These are phyloP conservation scores for Candida tammaniensis DNA, from an alignment of 805 yeast species.

Conservation along the genomic window DNA sequence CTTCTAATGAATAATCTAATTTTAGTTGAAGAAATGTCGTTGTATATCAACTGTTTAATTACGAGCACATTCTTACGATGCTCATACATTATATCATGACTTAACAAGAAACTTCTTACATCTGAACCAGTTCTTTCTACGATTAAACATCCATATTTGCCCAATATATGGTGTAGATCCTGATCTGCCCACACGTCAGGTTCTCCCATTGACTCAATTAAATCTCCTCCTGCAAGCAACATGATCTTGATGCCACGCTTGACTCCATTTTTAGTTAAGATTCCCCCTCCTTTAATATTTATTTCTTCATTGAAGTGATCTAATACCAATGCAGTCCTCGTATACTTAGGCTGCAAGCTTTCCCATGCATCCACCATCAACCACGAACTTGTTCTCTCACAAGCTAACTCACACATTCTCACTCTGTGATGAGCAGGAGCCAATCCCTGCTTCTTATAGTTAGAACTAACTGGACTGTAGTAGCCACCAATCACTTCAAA, in stretches of 20 bases:
- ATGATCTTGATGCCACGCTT: conserved; percentile 86
- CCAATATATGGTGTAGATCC: conserved; percentile 91
- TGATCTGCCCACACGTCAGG: conserved; percentile 99
- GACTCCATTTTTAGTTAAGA: conserved; percentile 51
- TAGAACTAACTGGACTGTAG: conserved; percentile 91
- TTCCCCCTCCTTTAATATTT: conserved; percentile 86
- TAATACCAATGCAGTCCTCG: conserved; percentile 90
- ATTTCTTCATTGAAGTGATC: conserved; percentile 97
- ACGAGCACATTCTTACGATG: conserved; percentile 91
- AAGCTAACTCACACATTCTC: conserved; percentile 96
- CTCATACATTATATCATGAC: conserved; percentile 97
- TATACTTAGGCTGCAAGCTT: conserved; percentile 83
- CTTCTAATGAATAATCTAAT: conserved; percentile 89
- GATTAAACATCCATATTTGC: conserved; percentile 92
- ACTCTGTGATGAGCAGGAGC: conserved; percentile 90
- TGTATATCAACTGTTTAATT: conserved; percentile 92
- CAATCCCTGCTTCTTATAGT: conserved; percentile 88
- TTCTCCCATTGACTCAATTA: conserved; percentile 99
- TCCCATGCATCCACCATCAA: conserved; percentile 99
- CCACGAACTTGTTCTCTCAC: conserved; percentile 96
- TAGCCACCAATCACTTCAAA: conserved; percentile 97
- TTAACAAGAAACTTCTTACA: conserved; percentile 84
- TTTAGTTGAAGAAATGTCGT: conserved; percentile 93
- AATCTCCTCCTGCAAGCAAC: conserved; percentile 96
- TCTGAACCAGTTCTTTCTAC: conserved; percentile 97